Evolutionary conservation across 2,329 filamentous ascomycete genomes (phyloP), one percentile per base, ranked within the genome.

Genomic region (Cercospora janseana): DNA sequence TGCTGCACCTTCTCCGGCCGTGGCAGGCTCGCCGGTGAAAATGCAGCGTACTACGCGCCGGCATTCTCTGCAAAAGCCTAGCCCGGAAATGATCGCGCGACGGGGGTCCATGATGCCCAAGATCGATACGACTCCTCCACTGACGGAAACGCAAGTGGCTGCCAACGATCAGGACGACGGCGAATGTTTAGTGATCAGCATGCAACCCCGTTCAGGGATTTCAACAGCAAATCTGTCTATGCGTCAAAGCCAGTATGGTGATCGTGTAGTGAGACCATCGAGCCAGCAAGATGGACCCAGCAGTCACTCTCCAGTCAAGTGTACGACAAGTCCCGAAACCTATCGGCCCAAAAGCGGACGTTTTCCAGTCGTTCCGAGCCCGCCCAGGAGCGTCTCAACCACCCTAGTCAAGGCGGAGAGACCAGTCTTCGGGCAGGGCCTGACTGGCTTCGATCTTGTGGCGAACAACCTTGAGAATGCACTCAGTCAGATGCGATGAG

Each of bases 401-500:
- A 32, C 4, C 5, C 12, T 15, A 8, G 23, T 37, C 4, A 38
- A 1, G n/a, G 6, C 18, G 18, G 15, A 23, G 10, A 38, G 6
- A 21, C n/a, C 37, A 23, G 42, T 4, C 20, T 63, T 61, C 26
- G 61, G 61, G 7, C 62, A 63, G 57, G 50, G 47, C 24, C 21
- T 64, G 10, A 56, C 52, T 28, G 38, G 49, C 31, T 56, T 56
- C 23, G 63, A 64, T 48, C 26, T 65, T 43, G 51, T 64, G 31
- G 62, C 63, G 27, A 60, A 56, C 37, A 54, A 55, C 28, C 60
- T 65, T 46, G 62, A 65, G 52, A 65, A 62, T 52, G 62, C 63
- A 23, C 57, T 65, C 41, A 46, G 45, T 24, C 50, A 44, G 27
- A 55, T 60, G 56, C 56, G 58, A 20, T 60, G 44, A 56, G 13